A percentile compares a stretch with the other conserved stretches of the same genome.
These are phyloP conservation scores for Colletotrichum sp. DNA, from an alignment of 2,329 filamentous ascomycete genomes.

Conservation along the genomic window DNA sequence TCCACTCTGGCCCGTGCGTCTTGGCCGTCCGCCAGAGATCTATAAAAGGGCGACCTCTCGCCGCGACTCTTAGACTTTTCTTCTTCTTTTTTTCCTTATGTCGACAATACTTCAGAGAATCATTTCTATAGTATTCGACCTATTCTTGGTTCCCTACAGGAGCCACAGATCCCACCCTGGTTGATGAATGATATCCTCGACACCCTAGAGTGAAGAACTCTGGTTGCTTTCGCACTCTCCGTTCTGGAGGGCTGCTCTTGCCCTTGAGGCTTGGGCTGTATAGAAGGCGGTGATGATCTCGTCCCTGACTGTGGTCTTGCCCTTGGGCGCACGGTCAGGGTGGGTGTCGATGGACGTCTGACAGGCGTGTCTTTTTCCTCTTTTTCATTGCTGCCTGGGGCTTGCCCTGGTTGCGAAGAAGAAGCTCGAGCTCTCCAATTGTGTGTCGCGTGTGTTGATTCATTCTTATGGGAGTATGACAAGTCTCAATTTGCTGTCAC, in stretches of 20 bases:
- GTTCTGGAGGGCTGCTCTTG: constrained; percentile 62
- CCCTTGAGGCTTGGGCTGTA: constrained; percentile 54
- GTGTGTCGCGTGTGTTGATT: too few species aligned
- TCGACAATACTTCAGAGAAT: constrained; percentile 80
- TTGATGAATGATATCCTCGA: constrained; percentile 92
- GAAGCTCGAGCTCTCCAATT: too few species aligned
- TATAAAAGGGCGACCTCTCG: constrained; percentile 45
- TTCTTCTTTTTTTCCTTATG: constrained; percentile 57
- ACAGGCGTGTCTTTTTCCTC: constrained; percentile 65
- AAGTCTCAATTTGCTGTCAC: too few species aligned
- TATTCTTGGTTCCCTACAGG: constrained; percentile 89
- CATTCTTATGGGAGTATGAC: too few species aligned
- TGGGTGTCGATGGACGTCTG: constrained; percentile 90
- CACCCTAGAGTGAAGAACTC: constrained; percentile 85
- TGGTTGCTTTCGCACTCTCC: constrained; percentile 64
- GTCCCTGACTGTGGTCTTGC: constrained; percentile 73
- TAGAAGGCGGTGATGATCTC: constrained; percentile 95
- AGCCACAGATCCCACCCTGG: constrained; percentile 96
- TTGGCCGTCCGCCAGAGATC: not conserved
- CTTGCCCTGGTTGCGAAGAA: constrained; percentile 57
- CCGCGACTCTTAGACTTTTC: constrained; percentile 37
- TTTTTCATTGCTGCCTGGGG: constrained; percentile 62
- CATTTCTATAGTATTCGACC: constrained; percentile 98
- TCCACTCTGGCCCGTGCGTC: not conserved
- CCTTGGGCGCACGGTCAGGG: constrained; percentile 79